phyloP scores from a whole-genome alignment of 106 monocot genomes.

The Triglochin maritima region DNA sequence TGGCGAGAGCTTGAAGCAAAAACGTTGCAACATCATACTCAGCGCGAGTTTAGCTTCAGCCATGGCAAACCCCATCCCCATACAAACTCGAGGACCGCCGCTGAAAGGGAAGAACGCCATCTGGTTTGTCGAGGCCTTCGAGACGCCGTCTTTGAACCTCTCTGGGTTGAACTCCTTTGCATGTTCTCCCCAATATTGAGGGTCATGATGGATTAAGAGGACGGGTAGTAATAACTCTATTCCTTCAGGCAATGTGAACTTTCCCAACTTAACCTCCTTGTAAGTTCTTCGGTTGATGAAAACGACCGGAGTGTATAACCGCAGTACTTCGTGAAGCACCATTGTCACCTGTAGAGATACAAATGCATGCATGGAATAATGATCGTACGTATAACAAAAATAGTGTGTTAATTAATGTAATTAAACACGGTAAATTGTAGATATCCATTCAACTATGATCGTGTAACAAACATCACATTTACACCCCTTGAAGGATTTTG shows the following conservation, averaged over 20 bases:
- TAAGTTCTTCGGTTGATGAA: not conserved
- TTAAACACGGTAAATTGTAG: too few species aligned
- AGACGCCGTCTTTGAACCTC: constrained; percentile 7
- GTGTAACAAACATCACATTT: too few species aligned
- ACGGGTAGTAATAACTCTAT: not conserved
- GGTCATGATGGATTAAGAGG: constrained; percentile 6
- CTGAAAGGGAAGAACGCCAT: constrained; percentile 40
- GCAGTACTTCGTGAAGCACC: constrained; percentile 43
- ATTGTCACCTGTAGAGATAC: constrained; percentile 11
- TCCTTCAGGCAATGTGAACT: not conserved
- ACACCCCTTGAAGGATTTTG: too few species aligned
- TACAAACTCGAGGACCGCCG: constrained; percentile 37
- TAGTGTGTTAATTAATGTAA: too few species aligned
- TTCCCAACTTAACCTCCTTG: constrained; percentile 3
- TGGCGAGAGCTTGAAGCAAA: constrained; percentile 38
- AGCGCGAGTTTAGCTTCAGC: constrained; percentile 40
- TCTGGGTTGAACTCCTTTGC: constrained; percentile 11
- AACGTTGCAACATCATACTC: constrained; percentile 29
- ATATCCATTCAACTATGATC: too few species aligned
- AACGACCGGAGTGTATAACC: constrained; percentile 28
- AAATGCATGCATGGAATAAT: too few species aligned
- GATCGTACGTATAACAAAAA: too few species aligned
- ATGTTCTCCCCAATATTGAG: constrained; percentile 10
- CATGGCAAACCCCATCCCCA: constrained; percentile 43
- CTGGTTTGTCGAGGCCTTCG: constrained; percentile 27